phyloP scores from a whole-genome alignment of 495 filamentous ascomycete genomes.

The Amorphotheca resinae region DNA sequence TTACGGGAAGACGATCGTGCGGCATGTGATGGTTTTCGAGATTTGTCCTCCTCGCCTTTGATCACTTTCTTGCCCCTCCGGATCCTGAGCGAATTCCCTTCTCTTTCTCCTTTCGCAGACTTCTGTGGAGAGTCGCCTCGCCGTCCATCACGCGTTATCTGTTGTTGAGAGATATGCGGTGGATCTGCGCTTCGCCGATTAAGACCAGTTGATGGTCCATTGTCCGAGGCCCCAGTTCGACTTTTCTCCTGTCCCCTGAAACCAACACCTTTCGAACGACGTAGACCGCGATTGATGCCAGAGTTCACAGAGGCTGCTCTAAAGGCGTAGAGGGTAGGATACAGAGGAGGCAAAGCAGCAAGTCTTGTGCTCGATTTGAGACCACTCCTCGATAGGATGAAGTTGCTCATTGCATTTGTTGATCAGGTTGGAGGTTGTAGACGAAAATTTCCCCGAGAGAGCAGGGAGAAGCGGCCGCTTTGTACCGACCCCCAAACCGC shows the following conservation, averaged over 20 bases:
- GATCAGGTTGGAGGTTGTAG: neutral
- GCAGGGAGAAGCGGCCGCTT: neutral
- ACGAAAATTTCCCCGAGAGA: neutral
- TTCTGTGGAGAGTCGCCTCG: neutral
- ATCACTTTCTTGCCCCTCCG: neutral
- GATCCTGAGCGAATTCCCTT: neutral
- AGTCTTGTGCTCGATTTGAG: neutral
- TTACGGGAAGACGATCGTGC: neutral
- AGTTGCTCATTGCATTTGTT: constrained; percentile 9
- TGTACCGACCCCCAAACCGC: too few species aligned
- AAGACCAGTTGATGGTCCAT: neutral
- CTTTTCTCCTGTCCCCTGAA: constrained; percentile 10
- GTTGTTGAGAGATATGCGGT: neutral
- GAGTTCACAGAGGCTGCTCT: constrained; percentile 17
- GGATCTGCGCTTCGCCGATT: neutral
- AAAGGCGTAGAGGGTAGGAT: constrained; percentile 6
- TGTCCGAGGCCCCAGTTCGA: neutral
- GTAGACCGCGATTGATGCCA: constrained; percentile 14
- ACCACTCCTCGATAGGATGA: constrained; percentile 3
- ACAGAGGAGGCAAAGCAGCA: constrained; percentile 3
- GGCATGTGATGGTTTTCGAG: neutral
- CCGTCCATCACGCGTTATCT: neutral
- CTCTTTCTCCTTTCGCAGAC: neutral
- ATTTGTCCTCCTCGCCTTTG: neutral
- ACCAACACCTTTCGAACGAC: constrained; percentile 16